These are phyloP conservation scores for Penicillium sp. DNA, from an alignment of 2,329 filamentous ascomycete genomes.

Conservation along the genomic window DNA sequence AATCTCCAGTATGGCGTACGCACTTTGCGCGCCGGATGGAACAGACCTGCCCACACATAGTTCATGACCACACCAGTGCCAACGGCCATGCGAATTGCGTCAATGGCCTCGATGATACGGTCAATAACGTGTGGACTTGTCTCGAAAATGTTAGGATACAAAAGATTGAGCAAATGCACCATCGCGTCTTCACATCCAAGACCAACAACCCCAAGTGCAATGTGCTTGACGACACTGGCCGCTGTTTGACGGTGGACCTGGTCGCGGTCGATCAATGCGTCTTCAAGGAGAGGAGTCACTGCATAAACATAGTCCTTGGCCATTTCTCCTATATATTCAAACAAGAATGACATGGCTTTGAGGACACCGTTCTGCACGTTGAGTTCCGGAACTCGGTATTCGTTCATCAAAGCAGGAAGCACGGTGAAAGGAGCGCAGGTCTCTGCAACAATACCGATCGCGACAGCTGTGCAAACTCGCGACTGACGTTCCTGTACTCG, in stretches of 20 bases:
- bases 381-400: slow-evolving; percentile 95
- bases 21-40: slow-evolving; percentile 95
- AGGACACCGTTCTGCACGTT: slow-evolving; percentile 99
- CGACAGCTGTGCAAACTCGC: slow-evolving; percentile 95
- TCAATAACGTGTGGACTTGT: slow-evolving; percentile 98
- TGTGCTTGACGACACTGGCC: slow-evolving; percentile 94
- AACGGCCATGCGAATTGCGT: slow-evolving; percentile 89
- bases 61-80: slow-evolving; percentile 92
- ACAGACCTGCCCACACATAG: slow-evolving; percentile 95
- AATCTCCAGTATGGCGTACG: slow-evolving; percentile 92
- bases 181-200: slow-evolving; percentile 97
- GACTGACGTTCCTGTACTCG: slow-evolving; percentile 97
- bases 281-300: slow-evolving; percentile 90
- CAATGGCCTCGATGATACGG: slow-evolving; percentile 93
- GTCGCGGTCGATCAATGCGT: slow-evolving; percentile 94
- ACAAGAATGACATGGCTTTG: slow-evolving; percentile 93
- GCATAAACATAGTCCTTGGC: slow-evolving; percentile 99
- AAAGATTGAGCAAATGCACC: slow-evolving; percentile 92
- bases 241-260: slow-evolving; percentile 97
- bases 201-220: slow-evolving; percentile 94
- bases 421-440: slow-evolving; percentile 98
- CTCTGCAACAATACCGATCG: slow-evolving; percentile 97
- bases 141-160: slow-evolving; percentile 97
- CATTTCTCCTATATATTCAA: slow-evolving; percentile 99
- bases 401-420: slow-evolving; percentile 98